Evolutionary conservation across 768 basidiomycete species (phyloP).

Genomic region (Lactarius hatsudake): DNA sequence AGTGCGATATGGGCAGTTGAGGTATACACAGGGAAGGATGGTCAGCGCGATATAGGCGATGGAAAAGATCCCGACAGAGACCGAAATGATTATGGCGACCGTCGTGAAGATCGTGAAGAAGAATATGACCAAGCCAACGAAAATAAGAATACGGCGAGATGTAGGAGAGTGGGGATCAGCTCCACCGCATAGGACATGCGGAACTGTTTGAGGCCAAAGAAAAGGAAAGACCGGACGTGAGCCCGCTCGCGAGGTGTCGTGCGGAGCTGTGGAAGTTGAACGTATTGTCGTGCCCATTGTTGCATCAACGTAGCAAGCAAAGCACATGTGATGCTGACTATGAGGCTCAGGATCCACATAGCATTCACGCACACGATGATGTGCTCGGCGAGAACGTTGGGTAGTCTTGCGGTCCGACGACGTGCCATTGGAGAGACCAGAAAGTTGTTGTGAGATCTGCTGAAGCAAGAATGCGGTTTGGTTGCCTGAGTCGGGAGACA

Average conservation of each 20-base stretch:
- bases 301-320: conserved; percentile 18
- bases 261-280: conserved; percentile 4
- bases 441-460: conserved; percentile 18
- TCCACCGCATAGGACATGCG: conserved; percentile 10
- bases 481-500: conserved; percentile 1
- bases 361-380: conserved; percentile 14
- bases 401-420: neutral
- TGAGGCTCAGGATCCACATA: conserved; percentile 21
- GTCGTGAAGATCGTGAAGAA: neutral
- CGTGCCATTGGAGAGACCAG: neutral
- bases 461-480: conserved; percentile 5
- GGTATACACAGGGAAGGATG: conserved; percentile 4
- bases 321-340: conserved; percentile 19
- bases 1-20: conserved; percentile 17
- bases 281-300: conserved; percentile 19
- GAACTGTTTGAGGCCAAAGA: conserved; percentile 10
- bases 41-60: conserved; percentile 6
- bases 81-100: conserved; percentile 11
- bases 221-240: conserved; percentile 21
- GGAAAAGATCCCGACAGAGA: conserved; percentile 4
- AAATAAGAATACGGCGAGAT: conserved; percentile 23
- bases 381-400: neutral
- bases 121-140: conserved; percentile 16
- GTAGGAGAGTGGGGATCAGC: conserved; percentile 12
- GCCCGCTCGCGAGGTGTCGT: conserved; percentile 2